Conservation (phyloP, 345 rosid species). For the Anastatica hierochuntica region DNA sequence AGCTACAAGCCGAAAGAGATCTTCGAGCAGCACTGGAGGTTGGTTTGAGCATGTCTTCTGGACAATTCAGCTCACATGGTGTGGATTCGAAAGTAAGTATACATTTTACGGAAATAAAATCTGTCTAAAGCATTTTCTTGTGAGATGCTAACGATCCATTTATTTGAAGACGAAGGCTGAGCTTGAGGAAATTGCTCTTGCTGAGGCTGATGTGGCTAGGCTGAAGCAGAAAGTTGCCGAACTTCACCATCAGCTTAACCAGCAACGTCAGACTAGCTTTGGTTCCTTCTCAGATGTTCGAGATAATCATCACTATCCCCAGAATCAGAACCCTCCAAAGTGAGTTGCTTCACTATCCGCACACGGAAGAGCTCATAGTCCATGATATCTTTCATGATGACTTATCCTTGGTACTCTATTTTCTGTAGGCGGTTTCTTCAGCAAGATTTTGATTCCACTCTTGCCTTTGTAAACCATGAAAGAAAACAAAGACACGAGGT, state of each 20-base stretch:
- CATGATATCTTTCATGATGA: background rate
- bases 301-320: slow-evolving; percentile 66
- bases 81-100: slow-evolving; percentile 82
- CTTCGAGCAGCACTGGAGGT: slow-evolving; percentile 96
- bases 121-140: too few species aligned
- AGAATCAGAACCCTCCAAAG: slow-evolving; percentile 73
- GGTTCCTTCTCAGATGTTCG: slow-evolving; percentile 71
- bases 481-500: slow-evolving; percentile 64
- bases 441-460: slow-evolving; percentile 88
- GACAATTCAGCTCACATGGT: slow-evolving; percentile 77
- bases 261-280: slow-evolving; percentile 81
- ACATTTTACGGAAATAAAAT: slow-evolving; percentile 11
- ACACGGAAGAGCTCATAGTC: background rate
- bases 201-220: slow-evolving; percentile 99
- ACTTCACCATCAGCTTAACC: slow-evolving; percentile 96
- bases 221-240: slow-evolving; percentile 98
- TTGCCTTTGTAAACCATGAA: slow-evolving; percentile 81
- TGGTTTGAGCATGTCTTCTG: slow-evolving; percentile 97
- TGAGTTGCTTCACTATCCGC: slow-evolving; percentile 44
- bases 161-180: slow-evolving; percentile 91
- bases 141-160: slow-evolving; percentile 22
- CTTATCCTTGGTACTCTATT: background rate
- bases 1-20: slow-evolving; percentile 98
- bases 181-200: slow-evolving; percentile 99
- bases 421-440: slow-evolving; percentile 66